phyloP scores from a whole-genome alignment of 1,284 basidiomycete genomes.

The Polyporus tsugae region DNA sequence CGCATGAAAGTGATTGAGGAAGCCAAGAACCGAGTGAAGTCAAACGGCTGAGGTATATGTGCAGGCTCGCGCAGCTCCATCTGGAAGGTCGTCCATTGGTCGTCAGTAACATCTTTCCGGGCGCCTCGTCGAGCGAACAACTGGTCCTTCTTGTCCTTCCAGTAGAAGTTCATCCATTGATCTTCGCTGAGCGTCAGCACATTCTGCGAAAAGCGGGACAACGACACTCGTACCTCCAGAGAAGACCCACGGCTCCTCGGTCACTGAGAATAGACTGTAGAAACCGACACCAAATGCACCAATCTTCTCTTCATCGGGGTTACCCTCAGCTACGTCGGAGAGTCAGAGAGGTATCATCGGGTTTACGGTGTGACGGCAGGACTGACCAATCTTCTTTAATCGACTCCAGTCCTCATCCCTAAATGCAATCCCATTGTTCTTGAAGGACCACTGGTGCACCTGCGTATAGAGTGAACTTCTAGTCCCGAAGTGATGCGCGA shows the following conservation, averaged over 20 bases:
- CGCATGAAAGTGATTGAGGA: slow-evolving; percentile 97
- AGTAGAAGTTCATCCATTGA: slow-evolving; percentile 97
- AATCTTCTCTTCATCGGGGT: slow-evolving; percentile 86
- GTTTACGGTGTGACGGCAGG: background rate
- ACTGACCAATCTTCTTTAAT: slow-evolving; percentile 85
- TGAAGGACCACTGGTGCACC: slow-evolving; percentile 82
- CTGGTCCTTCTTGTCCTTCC: slow-evolving; percentile 93
- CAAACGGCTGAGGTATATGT: slow-evolving; percentile 85
- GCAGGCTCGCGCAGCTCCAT: slow-evolving; percentile 89
- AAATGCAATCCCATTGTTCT: slow-evolving; percentile 88
- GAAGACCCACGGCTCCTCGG: slow-evolving; percentile 94
- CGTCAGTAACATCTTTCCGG: slow-evolving; percentile 52
- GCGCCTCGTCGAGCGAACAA: slow-evolving; percentile 82
- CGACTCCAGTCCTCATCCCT: slow-evolving; percentile 88
- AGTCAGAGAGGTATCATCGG: slow-evolving; percentile 11
- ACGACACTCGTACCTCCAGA: slow-evolving; percentile 69
- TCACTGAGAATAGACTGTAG: slow-evolving; percentile 84
- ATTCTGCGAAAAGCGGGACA: background rate
- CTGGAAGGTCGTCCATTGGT: slow-evolving; percentile 89
- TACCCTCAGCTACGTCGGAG: slow-evolving; percentile 71
- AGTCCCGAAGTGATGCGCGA: background rate
- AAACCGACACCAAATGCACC: slow-evolving; percentile 89
- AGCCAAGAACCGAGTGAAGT: slow-evolving; percentile 89
- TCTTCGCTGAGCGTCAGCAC: slow-evolving; percentile 47
- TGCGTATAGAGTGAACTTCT: slow-evolving; percentile 34